Evolutionary conservation across 1,284 basidiomycete genomes (phyloP).

Genomic region (Hortiboletus rubellus): DNA sequence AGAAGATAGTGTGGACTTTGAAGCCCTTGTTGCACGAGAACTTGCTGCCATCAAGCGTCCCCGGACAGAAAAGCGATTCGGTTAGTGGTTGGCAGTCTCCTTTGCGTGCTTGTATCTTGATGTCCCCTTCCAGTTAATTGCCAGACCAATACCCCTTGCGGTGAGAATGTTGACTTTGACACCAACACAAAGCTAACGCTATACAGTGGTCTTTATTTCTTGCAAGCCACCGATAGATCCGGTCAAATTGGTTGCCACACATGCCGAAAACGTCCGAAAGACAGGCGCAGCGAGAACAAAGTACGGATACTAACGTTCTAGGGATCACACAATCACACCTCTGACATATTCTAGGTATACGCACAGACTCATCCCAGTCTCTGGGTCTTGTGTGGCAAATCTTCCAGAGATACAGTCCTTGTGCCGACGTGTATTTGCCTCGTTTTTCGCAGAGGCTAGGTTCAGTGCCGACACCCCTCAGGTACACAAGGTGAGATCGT

Average conservation of each 20-base stretch:
- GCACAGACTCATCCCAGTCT: constrained; percentile 69
- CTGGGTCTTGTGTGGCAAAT: constrained; percentile 64
- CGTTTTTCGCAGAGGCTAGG: constrained; percentile 49
- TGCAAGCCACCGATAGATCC: constrained; percentile 77
- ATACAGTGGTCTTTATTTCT: constrained; percentile 72
- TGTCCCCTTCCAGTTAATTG: constrained; percentile 54
- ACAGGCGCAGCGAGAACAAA: constrained; percentile 67
- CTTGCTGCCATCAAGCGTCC: constrained; percentile 68
- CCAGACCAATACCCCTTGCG: constrained; percentile 74
- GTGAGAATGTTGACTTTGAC: constrained; percentile 41
- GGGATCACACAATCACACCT: neutral
- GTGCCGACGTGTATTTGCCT: constrained; percentile 52
- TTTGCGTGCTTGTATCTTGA: neutral
- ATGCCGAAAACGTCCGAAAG: constrained; percentile 59
- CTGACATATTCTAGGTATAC: constrained; percentile 48
- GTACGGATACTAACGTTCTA: constrained; percentile 39
- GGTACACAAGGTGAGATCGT: constrained; percentile 43
- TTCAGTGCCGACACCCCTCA: constrained; percentile 18
- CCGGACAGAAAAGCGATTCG: constrained; percentile 60
- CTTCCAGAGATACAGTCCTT: constrained; percentile 64
- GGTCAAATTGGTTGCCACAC: constrained; percentile 64
- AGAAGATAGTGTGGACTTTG: constrained; percentile 50
- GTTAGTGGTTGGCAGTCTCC: constrained; percentile 41
- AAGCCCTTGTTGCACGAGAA: constrained; percentile 70
- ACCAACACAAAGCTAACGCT: constrained; percentile 2